Evolutionary conservation across 169 alveolate genomes (phyloP).

Genomic region (Eimeria tenella): DNA sequence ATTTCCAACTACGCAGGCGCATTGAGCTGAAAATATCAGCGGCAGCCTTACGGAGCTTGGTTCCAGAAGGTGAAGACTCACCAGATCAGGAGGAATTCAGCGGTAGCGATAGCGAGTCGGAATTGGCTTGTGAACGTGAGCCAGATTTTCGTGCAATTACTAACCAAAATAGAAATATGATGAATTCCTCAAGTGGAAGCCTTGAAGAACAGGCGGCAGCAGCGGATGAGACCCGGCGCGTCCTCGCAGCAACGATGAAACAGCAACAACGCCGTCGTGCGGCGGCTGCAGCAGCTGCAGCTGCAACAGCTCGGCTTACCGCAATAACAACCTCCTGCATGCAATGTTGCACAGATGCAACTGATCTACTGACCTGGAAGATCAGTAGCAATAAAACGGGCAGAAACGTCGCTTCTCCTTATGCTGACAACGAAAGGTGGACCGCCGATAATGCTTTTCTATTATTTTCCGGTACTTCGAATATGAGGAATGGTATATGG

Average conservation of each 20-base stretch:
- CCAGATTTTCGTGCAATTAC: background rate
- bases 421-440: background rate
- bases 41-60: constrained; percentile 11
- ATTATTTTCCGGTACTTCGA: constrained; percentile 35
- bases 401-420: background rate
- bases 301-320: constrained; percentile 59
- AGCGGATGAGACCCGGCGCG: constrained; percentile 54
- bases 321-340: constrained; percentile 25
- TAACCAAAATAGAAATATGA: background rate
- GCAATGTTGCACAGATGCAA: background rate
- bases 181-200: constrained; percentile 10
- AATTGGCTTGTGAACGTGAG: constrained; percentile 11
- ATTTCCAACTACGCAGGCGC: constrained; percentile 38
- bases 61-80: background rate
- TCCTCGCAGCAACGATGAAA: constrained; percentile 57
- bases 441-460: background rate
- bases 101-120: constrained; percentile 62
- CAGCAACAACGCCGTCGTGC: constrained; percentile 67
- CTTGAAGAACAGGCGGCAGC: constrained; percentile 21
- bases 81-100: constrained; percentile 38
- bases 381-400: background rate
- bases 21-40: constrained; percentile 36
- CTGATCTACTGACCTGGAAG: constrained; percentile 13
- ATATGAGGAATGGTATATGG: constrained; percentile 51
- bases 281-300: constrained; percentile 39